Conservation (phyloP, 768 basidiomycete species). For the Xerocomus spinulosus region DNA sequence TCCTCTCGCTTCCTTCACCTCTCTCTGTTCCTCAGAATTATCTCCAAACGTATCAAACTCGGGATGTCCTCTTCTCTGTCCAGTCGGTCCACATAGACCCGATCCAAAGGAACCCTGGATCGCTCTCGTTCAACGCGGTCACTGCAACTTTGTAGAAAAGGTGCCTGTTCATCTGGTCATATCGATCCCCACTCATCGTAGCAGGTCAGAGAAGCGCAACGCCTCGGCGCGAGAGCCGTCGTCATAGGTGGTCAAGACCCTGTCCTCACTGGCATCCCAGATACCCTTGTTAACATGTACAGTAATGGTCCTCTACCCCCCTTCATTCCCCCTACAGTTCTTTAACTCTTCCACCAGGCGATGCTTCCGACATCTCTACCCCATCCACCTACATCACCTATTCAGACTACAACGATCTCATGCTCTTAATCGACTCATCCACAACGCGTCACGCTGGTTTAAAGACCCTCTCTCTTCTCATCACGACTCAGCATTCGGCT, state of each 20-base stretch:
- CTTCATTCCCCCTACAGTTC: constrained; percentile 9
- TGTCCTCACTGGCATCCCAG: constrained; percentile 58
- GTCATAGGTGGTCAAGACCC: constrained; percentile 88
- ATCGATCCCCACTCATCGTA: background rate
- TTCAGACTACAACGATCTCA: constrained; percentile 70
- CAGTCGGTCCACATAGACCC: constrained; percentile 50
- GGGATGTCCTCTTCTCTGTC: constrained; percentile 69
- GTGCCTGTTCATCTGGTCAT: constrained; percentile 40
- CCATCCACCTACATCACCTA: constrained; percentile 86
- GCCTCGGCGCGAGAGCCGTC: constrained; percentile 77
- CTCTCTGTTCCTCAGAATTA: constrained; percentile 37
- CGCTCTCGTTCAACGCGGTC: constrained; percentile 84
- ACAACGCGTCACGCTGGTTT: constrained; percentile 79
- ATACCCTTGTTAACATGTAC: constrained; percentile 87
- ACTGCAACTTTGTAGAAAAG: constrained; percentile 90
- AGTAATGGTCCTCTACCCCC: constrained; percentile 68
- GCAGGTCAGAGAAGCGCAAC: constrained; percentile 54
- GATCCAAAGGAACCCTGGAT: constrained; percentile 74
- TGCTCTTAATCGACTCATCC: constrained; percentile 62
- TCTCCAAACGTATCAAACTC: constrained; percentile 33
- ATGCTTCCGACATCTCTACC: constrained; percentile 79
- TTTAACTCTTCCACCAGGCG: constrained; percentile 44
- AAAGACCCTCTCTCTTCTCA: constrained; percentile 67
- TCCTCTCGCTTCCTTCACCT: constrained; percentile 61
- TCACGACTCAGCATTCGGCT: constrained; percentile 73